phyloP scores from a whole-genome alignment of 129 eudicot species.

The Tagetes patula region DNA sequence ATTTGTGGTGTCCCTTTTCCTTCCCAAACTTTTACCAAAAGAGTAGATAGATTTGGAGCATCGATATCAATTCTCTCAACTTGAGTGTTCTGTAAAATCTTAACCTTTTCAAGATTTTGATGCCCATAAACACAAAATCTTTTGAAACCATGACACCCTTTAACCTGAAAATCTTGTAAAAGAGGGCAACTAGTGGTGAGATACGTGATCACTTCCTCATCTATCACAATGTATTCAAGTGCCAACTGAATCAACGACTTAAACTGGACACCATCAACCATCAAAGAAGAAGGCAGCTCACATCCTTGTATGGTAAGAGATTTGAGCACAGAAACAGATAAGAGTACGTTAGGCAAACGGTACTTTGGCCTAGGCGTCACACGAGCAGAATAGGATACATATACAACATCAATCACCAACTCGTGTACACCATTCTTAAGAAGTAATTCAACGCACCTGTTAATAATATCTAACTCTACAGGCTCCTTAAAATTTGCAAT shows the following conservation, averaged over 20 bases:
- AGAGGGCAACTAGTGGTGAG: not conserved
- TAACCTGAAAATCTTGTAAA: not conserved
- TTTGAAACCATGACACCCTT: not conserved
- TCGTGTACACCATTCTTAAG: not conserved
- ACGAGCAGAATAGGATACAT: not conserved
- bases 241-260: not conserved
- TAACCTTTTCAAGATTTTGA: not conserved
- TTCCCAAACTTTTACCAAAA: not conserved
- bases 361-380: not conserved
- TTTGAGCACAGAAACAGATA: not conserved
- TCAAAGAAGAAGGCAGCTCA: slow-evolving; percentile 13
- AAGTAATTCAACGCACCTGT: not conserved
- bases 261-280: not conserved
- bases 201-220: slow-evolving; percentile 7
- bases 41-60: not conserved
- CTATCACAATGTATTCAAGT: not conserved
- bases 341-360: not conserved
- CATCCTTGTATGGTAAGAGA: not conserved
- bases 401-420: not conserved
- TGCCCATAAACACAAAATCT: not conserved
- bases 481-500: not conserved
- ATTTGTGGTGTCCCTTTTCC: not conserved
- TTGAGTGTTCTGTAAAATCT: not conserved
- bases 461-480: not conserved
- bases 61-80: not conserved